Base-by-base conservation (phyloP, 2,329 filamentous ascomycete species). In the Fusarium palustre region DNA sequence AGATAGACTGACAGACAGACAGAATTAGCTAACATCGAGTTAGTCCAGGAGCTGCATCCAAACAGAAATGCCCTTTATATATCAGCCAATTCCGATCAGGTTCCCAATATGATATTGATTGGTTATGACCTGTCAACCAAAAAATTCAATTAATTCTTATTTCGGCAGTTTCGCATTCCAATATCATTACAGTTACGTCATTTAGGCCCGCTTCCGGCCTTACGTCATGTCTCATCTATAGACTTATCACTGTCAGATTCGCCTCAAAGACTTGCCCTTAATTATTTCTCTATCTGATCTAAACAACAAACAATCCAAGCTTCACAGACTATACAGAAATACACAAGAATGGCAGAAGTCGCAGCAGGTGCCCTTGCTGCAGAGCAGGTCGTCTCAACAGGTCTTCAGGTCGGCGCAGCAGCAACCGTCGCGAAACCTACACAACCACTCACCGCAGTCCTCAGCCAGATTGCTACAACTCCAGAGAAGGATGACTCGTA, bases 351-450 rank as follows among this genome's bases (percentile, higher is more conserved):
- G 69, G 69, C 69, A 38, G 69, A 72, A 57, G 25, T 72, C 9
- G 69, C 69, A 59, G 69, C 64, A 34, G 69, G 69, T 50, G 69
- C 34, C 1, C 34, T 72, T 6, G 66, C 66, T 12, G 64, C 34
- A 4, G 69, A 72, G n/a, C 69, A 72, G n/a, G 36, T 70, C 22
- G 33, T 72, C 25, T 70, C 69, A 6, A 72, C 69, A 0, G 69
- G 66, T 10, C 33, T 72, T 3, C 25, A 72, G 25, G 69, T 69
- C 11, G 69, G 69, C 4, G 69, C 59, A 3, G 69, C 64, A 45
- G 69, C 66, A 2, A 59, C 64, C 0, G 47, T 72, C 13, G 69
- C 69, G 1, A 57, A 48, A 15, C 69, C 69, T n/a, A 68, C 69
- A 16, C 66, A 72, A 20, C 69, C 69, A 5, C 42, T 72, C 22